Base-by-base conservation (phyloP, 2,329 filamentous ascomycete genomes). In the Fusarium acutatum region DNA sequence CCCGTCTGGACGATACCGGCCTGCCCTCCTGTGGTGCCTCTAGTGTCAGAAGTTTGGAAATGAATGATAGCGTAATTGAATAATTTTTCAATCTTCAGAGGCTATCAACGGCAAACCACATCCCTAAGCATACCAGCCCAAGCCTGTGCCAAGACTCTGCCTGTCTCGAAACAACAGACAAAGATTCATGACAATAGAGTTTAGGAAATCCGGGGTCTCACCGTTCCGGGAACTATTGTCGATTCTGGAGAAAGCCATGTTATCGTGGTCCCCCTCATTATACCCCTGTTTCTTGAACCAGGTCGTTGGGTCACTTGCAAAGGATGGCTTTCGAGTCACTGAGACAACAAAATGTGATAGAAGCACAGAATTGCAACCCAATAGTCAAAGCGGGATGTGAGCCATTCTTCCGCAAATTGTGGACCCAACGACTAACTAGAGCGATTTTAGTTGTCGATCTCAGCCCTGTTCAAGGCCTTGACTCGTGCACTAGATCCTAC, bases 371-470 rank as follows among this genome's bases (percentile, higher is more conserved):
- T 34, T 63, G 43, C 28, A 63, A 47, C 60, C 44, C 32, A 24
- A 53, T 22, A 64, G 44, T 28, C 38, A 40, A 53, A 28, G 32
- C 58, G 30, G 26, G 34, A 62, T 37, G 38, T 44, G 46, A 61
- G 26, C 57, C 44, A 43, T 44, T 59, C 34, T 63, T 26, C 60
- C 60, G 30, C 24, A n/a, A 24, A 35, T 32, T 43, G 59, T 30
- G 59, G 37, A 22, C 11, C 20, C 15, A 34, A 20, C 28, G 38
- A 46, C 54, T 34, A 28, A 11, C 56, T 50, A 59, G 37, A 28
- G 49, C 22, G 47, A 61, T 30, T 37, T 64, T 64, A 64, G 37
- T 49, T 35, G 57, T 62, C 30, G 57, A 64, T 64, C 57, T 64
- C 58, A 62, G 24, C 58, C 61, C 32, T 64, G 53, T 28, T 28